Conservation (phyloP, 2,329 filamentous ascomycete species). For the Paecilomyces formosus region DNA sequence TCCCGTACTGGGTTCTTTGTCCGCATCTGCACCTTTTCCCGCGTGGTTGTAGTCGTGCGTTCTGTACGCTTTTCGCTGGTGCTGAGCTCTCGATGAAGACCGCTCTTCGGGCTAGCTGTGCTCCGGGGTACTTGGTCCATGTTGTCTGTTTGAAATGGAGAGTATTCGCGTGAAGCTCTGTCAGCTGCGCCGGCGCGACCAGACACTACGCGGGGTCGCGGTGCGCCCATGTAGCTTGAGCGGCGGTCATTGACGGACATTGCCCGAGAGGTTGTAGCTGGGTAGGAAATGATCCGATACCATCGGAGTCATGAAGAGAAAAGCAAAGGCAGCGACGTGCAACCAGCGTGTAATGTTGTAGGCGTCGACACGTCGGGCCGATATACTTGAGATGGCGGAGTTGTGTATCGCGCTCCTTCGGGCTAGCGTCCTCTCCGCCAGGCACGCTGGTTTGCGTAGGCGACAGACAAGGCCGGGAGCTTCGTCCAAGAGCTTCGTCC, state of each 20-base stretch:
- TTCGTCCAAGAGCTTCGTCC: conserved; percentile 19
- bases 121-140: conserved; percentile 25
- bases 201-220: conserved; percentile 33
- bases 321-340: conserved; percentile 2
- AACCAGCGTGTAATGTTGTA: neutral
- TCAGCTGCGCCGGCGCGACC: conserved; percentile 29
- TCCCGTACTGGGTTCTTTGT: conserved; percentile 51
- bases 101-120: conserved; percentile 22
- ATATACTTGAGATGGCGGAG: conserved; percentile 2
- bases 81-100: conserved; percentile 26
- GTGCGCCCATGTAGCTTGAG: conserved; percentile 28
- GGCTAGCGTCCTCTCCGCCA: conserved; percentile 15
- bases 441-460: conserved; percentile 30
- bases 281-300: neutral
- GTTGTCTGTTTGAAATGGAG: conserved; percentile 21
- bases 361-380: neutral
- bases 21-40: conserved; percentile 55
- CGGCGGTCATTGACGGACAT: conserved; percentile 35
- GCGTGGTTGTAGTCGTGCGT: conserved; percentile 48
- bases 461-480: conserved; percentile 18
- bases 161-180: conserved; percentile 19
- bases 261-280: conserved; percentile 19
- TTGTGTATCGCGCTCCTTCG: conserved; percentile 5
- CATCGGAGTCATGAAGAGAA: conserved; percentile 3
- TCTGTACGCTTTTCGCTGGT: conserved; percentile 33